Conservation (phyloP, 75 land plant species). For the Chamaecyparis obtusa region DNA sequence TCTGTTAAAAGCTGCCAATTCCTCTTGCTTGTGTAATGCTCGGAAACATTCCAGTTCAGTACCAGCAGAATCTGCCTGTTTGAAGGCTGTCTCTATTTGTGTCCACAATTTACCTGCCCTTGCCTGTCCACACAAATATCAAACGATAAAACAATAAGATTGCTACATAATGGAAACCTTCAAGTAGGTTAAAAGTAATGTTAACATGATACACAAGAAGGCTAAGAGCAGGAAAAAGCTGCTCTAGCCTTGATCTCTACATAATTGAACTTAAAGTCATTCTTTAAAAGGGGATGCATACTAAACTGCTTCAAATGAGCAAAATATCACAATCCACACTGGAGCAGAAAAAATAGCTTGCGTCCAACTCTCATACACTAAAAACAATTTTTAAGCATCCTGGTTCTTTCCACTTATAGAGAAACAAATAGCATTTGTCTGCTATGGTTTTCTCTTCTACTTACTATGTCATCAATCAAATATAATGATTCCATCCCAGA, state of each 20-base stretch:
- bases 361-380: neutral
- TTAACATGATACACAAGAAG: neutral
- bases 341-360: neutral
- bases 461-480: neutral
- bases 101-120: slow-evolving; percentile 70
- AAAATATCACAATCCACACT: neutral
- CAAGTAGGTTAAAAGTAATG: neutral
- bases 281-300: neutral
- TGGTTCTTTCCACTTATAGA: too few relatives aligned
- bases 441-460: too few relatives aligned
- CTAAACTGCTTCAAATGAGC: neutral
- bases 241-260: neutral
- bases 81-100: slow-evolving; percentile 72
- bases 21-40: slow-evolving; percentile 79
- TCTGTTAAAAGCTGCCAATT: slow-evolving; percentile 71
- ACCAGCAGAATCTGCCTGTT: slow-evolving; percentile 78
- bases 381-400: neutral
- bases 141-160: neutral
- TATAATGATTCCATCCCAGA: neutral
- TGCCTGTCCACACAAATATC: slow-evolving; percentile 33
- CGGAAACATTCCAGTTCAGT: slow-evolving; percentile 90
- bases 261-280: neutral
- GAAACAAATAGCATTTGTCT: too few relatives aligned
- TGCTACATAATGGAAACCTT: neutral
- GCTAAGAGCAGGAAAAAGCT: neutral